Evolutionary conservation across 2,329 filamentous ascomycete species (phyloP), one percentile per base, ranked within the genome.

Genomic region (Fusarium sp.): DNA sequence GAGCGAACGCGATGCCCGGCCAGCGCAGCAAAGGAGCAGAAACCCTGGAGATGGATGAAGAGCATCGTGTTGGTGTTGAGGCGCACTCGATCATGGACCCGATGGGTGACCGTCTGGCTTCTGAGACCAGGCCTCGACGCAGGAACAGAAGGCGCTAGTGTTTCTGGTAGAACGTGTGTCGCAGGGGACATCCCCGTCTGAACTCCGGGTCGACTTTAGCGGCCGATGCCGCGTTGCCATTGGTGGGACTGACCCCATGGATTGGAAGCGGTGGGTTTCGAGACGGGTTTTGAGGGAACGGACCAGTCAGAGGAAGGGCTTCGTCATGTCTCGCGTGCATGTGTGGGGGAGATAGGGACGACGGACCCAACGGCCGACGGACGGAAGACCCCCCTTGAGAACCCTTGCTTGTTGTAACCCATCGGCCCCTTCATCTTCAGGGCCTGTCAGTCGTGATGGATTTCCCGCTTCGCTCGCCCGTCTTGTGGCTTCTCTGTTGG

Each of bases 61-160:
- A 40, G 20, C 20, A 59, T 64, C 60, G 44, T 58, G 24, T 58
- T 64, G 51, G 63, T 55, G 49, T 64, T 70, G 61, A 72, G 66
- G 59, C 59, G 59, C 44, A 62, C 46, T 27, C 27, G 6, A 36
- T 16, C 7, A 24, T 29, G 46, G 46, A 51, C 46, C 22, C 22
- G 22, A 46, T 51, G 44, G 11, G 12, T 33, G 31, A 33, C 27
- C 6, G 8, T 38, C 53, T 72, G 64, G 57, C 46, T 62, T 63
- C 57, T 57, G 61, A 67, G 62, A 69, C 69, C 49, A 67, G 61
- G 67, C 64, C 46, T 36, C 61, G 64, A 70, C 73, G 78, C 78
- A 81, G 79, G 79, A 78, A 80, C 78, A 74, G 51, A 72, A 65
- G 36, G 61, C 77, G 78, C 80, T 81, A 81, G 79, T 75, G 80